A percentile compares a stretch with the other conserved stretches of the same genome.
Conservation (phyloP, 139 green algal genomes). For the Chlorella sorokiniana region DNA sequence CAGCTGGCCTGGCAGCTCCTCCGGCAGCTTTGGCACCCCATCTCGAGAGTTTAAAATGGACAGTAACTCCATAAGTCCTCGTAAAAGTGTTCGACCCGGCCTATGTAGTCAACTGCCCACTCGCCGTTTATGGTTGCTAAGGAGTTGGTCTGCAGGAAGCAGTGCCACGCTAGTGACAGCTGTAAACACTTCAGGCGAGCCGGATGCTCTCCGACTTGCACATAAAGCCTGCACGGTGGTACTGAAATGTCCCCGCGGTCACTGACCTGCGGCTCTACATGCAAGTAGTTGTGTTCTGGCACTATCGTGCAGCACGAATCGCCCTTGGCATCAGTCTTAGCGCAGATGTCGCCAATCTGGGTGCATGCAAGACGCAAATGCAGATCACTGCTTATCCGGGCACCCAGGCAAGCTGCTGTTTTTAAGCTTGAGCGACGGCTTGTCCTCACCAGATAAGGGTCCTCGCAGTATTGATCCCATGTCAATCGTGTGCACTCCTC, state of each 20-base stretch:
- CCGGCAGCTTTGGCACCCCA: slow-evolving; percentile 10
- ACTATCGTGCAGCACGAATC: not conserved
- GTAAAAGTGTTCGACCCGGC: slow-evolving; percentile 17
- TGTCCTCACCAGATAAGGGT: not conserved
- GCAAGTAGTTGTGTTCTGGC: slow-evolving; percentile 23
- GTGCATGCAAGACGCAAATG: not conserved
- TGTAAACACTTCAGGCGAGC: not conserved
- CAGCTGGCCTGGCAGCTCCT: not conserved
- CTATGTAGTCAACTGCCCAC: slow-evolving; percentile 10
- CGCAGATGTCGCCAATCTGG: slow-evolving; percentile 9
- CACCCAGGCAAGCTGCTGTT: too few relatives aligned
- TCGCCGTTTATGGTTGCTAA: not conserved
- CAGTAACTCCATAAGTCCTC: not conserved
- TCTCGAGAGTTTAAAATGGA: not conserved
- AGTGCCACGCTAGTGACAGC: not conserved
- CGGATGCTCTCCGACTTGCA: not conserved
- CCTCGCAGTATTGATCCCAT: not conserved
- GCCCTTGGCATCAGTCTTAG: not conserved
- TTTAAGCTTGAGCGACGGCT: too few relatives aligned
- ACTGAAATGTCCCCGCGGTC: not conserved
- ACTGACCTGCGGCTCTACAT: not conserved
- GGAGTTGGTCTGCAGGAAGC: not conserved
- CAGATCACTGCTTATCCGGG: too few relatives aligned
- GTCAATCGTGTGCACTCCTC: not conserved
- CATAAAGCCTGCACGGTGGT: too few relatives aligned